These are phyloP conservation scores for Rhizomucor miehei DNA, from an alignment of 371 early-diverging fungal genomes.

Conservation along the genomic window DNA sequence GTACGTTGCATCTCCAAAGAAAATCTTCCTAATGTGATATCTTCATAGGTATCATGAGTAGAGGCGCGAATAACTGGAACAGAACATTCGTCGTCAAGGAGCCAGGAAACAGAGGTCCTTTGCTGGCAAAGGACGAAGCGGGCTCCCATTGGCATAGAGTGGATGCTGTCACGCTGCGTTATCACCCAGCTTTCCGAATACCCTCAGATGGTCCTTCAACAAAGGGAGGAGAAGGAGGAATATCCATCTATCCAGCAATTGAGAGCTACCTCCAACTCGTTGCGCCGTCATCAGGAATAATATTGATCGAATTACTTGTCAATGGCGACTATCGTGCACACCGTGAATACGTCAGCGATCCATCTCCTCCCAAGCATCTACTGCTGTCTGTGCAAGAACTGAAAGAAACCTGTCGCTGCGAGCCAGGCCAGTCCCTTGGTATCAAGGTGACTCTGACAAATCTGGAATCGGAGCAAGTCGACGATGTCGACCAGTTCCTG, in stretches of 20 bases:
- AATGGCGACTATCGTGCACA: conserved; percentile 50
- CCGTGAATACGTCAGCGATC: conserved; percentile 38
- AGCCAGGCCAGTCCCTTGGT: conserved; percentile 23
- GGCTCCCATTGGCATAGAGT: conserved; percentile 66
- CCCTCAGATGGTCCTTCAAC: conserved; percentile 45
- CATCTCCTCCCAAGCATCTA: conserved; percentile 16
- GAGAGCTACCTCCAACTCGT: conserved; percentile 31
- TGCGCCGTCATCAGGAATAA: conserved; percentile 44
- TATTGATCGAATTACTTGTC: conserved; percentile 55
- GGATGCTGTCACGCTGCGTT: conserved; percentile 62
- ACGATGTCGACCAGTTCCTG: conserved; percentile 29
- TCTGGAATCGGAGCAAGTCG: conserved; percentile 25
- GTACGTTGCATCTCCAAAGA: not conserved
- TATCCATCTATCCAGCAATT: conserved; percentile 22
- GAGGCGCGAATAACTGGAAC: conserved; percentile 68
- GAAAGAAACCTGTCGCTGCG: conserved; percentile 19
- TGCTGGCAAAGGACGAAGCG: conserved; percentile 49
- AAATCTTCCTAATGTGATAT: no score
- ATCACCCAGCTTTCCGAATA: conserved; percentile 57
- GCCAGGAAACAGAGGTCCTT: conserved; percentile 40
- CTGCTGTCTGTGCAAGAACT: conserved; percentile 15
- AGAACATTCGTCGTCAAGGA: conserved; percentile 61
- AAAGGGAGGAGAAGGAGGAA: conserved; percentile 15
- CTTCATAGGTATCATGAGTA: conserved; percentile 57
- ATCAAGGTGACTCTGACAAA: conserved; percentile 40